phyloP scores from a whole-genome alignment of 2,329 filamentous ascomycete genomes.

The Nothopassalora personata region DNA sequence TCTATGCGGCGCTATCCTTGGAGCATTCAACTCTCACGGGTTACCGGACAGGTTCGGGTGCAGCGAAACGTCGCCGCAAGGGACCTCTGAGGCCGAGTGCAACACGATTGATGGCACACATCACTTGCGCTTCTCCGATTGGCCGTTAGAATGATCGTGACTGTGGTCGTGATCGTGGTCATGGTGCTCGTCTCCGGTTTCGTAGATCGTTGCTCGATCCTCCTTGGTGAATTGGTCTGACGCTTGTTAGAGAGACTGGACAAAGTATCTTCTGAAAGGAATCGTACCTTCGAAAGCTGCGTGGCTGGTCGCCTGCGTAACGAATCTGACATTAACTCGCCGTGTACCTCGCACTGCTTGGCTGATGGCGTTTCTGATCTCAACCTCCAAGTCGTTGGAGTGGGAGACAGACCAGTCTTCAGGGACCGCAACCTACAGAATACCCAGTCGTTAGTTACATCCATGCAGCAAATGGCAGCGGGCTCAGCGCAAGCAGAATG shows the following conservation, averaged over 20 bases:
- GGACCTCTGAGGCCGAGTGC: background rate
- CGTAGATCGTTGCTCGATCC: background rate
- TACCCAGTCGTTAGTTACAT: background rate
- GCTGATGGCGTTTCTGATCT: conserved; percentile 67
- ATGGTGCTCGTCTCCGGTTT: background rate
- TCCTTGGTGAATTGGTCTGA: background rate
- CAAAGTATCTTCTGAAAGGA: background rate
- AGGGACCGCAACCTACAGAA: conserved; percentile 62
- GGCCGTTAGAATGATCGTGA: conserved; percentile 1
- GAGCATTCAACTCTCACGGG: too few species aligned
- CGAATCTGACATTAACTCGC: conserved; percentile 76
- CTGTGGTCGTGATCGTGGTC: background rate
- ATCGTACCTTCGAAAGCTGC: conserved; percentile 43
- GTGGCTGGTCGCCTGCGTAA: conserved; percentile 42
- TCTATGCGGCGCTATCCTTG: too few species aligned
- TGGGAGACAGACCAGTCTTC: conserved; percentile 69
- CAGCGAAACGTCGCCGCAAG: background rate
- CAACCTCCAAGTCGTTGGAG: conserved; percentile 64
- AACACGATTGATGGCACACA: background rate
- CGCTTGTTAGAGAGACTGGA: background rate
- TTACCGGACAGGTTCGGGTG: too few species aligned
- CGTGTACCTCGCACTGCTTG: conserved; percentile 76
- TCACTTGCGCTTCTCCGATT: conserved; percentile 3
- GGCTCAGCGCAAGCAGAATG: background rate
- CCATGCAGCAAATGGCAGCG: background rate